Evolutionary conservation across 768 basidiomycete genomes (phyloP), one percentile per base, ranked within the genome.

Genomic region (Guyanaporus albipodus): DNA sequence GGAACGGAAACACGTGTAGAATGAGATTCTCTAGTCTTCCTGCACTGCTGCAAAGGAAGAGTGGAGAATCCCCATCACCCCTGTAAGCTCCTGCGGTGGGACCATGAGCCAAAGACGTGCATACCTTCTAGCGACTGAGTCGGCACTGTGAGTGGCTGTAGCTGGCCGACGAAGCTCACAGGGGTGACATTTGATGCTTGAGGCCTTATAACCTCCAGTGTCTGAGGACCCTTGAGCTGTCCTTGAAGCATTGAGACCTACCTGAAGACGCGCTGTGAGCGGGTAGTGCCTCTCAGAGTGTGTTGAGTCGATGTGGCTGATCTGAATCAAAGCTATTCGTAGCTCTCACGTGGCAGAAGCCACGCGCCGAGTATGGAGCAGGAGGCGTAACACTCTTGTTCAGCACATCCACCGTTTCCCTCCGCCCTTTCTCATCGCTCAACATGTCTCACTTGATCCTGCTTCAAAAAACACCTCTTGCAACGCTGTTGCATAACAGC

Each of bases 381-480:
- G 57, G 48, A 55, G 62, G 59, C 55, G 53, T 57, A 62, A 57
- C 60, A 62, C 57, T 60, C 62, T 66, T 64, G 62, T 64, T 54
- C 64, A 54, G 58, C 46, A 46, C 62, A 59, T 64, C 52, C 62
- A 66, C 57, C 42, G 33, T 53, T 56, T 54, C 62, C 54, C 55
- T 61, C 62, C 50, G 31, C 54, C 44, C 34, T 52, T 59, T 59
- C 57, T 59, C 63, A 64, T 66, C 59, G 53, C 45, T 47, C 60
- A 39, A 42, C 52, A 51, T 50, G 51, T 43, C 33, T 31, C 29
- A 32, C 48, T 48, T 18, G 42, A 55, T 61, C 49, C 48, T 32
- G 28, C 38, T 22, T 32, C 48, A 46, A 44, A 50, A 52, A 41
- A 26, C 4, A 12, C 8, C 41, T 42, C 21, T 32, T 7, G 4